Evolutionary conservation across 805 yeast genomes (phyloP).

Genomic region (Suhomyces prunicola): DNA sequence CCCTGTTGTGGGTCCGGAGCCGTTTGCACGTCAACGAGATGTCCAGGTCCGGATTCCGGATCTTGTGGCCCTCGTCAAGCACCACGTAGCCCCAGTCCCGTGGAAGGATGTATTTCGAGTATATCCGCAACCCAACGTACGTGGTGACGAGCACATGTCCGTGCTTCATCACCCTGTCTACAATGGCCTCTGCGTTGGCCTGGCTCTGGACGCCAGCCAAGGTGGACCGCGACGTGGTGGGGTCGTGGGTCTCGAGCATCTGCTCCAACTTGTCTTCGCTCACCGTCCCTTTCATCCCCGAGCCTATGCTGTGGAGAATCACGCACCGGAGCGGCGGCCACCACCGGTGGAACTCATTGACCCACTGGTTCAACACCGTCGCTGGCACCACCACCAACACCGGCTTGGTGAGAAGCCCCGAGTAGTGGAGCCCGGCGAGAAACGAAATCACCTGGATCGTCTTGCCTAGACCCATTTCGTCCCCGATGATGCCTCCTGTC

Average conservation of each 20-base stretch:
- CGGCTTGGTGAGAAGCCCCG: conserved; percentile 71
- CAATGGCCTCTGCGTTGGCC: conserved; percentile 43
- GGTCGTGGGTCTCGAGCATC: conserved; percentile 44
- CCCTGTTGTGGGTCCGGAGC: conserved; percentile 75
- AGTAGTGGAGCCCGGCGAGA: conserved; percentile 85
- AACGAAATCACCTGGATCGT: conserved; percentile 91
- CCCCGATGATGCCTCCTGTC: conserved; percentile 95
- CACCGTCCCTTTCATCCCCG: conserved; percentile 57
- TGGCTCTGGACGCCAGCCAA: conserved; percentile 28
- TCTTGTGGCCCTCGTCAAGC: conserved; percentile 95
- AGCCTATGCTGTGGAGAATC: conserved; percentile 87
- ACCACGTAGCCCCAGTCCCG: conserved; percentile 86
- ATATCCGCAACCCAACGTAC: conserved; percentile 78
- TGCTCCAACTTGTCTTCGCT: conserved; percentile 51
- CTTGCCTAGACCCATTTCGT: conserved; percentile 97
- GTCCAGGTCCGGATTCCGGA: conserved; percentile 89
- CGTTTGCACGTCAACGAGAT: conserved; percentile 84
- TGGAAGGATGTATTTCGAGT: conserved; percentile 60
- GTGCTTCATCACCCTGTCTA: conserved; percentile 54
- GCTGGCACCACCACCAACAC: conserved; percentile 92
- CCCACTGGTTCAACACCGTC: conserved; percentile 95
- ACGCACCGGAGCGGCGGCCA: conserved; percentile 93
- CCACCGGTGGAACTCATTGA: conserved; percentile 94
- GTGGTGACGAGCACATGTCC: conserved; percentile 92
- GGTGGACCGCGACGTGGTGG: conserved; percentile 21